These are phyloP conservation scores for Phytopythium boreale DNA, from an alignment of 352 stramenopile genomes.

Conservation along the genomic window DNA sequence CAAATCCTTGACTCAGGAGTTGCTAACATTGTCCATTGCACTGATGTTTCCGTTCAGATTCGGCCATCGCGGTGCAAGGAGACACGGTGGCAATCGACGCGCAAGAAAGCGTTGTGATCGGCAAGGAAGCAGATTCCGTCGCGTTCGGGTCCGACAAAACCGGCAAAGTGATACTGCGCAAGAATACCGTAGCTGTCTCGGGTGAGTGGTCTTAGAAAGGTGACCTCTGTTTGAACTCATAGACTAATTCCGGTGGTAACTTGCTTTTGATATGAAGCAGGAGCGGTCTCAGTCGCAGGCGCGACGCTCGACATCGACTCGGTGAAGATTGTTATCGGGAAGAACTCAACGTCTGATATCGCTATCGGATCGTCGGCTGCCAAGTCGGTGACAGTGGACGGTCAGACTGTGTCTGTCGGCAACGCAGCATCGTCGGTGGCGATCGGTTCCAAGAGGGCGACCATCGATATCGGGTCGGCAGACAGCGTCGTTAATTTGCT, in stretches of 20 bases:
- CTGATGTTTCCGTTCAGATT: conserved; percentile 10
- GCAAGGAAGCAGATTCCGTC: conserved; percentile 16
- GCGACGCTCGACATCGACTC: conserved; percentile 20
- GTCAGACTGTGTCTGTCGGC: conserved; percentile 20
- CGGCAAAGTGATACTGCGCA: conserved; percentile 17
- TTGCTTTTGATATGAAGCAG: neutral
- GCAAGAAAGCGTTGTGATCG: conserved; percentile 16
- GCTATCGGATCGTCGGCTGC: conserved; percentile 25
- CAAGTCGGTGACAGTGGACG: conserved; percentile 16
- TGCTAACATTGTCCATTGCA: neutral
- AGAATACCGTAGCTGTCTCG: conserved; percentile 14
- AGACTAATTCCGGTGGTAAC: neutral
- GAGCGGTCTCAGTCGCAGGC: neutral
- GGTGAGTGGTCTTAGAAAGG: conserved; percentile 13
- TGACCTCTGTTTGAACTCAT: neutral
- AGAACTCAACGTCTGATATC: conserved; percentile 30
- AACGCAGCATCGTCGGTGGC: conserved; percentile 19
- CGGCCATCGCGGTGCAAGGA: conserved; percentile 22
- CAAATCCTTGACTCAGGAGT: conserved; percentile 4
- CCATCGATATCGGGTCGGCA: conserved; percentile 29
- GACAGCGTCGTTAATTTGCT: conserved; percentile 28
- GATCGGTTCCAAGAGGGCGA: conserved; percentile 26
- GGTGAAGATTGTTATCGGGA: conserved; percentile 26
- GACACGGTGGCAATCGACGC: conserved; percentile 22
- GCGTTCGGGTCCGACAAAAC: conserved; percentile 18